Evolutionary conservation across 768 basidiomycete genomes (phyloP).

Genomic region (Collybia nuda): DNA sequence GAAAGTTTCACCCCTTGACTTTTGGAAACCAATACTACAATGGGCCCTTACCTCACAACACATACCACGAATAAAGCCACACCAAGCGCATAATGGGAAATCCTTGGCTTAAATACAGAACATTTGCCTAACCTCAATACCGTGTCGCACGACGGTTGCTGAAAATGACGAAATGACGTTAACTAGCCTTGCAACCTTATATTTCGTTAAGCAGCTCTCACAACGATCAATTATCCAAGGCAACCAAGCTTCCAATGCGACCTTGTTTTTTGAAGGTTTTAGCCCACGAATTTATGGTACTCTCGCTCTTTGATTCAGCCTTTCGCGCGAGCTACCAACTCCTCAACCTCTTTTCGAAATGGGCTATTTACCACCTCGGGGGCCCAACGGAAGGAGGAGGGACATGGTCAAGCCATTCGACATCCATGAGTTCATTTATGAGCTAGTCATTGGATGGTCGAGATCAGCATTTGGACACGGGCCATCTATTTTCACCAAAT

Average conservation of each 20-base stretch:
- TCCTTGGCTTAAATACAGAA: too few relatives aligned
- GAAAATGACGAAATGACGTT: background rate
- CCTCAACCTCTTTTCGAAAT: constrained; percentile 7
- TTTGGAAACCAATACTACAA: too few relatives aligned
- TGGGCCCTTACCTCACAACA: too few relatives aligned
- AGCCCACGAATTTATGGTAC: background rate
- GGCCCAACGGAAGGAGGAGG: constrained; percentile 2
- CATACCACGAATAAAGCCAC: too few relatives aligned
- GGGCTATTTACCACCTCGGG: constrained; percentile 31
- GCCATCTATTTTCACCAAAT: constrained; percentile 9
- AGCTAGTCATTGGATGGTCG: background rate
- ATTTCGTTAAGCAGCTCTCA: background rate
- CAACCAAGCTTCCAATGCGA: background rate
- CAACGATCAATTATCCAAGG: background rate
- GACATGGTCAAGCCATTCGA: background rate
- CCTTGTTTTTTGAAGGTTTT: background rate
- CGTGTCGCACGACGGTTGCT: too few relatives aligned
- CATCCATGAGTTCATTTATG: background rate
- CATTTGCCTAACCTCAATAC: background rate
- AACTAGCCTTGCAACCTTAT: background rate
- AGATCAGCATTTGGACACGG: constrained; percentile 1
- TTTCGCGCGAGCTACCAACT: background rate
- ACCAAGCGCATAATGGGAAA: too few relatives aligned
- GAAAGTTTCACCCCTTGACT: too few relatives aligned
- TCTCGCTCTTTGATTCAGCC: background rate